Conservation (phyloP, 2,329 filamentous ascomycete genomes). For the Fusarium ramigenum region DNA sequence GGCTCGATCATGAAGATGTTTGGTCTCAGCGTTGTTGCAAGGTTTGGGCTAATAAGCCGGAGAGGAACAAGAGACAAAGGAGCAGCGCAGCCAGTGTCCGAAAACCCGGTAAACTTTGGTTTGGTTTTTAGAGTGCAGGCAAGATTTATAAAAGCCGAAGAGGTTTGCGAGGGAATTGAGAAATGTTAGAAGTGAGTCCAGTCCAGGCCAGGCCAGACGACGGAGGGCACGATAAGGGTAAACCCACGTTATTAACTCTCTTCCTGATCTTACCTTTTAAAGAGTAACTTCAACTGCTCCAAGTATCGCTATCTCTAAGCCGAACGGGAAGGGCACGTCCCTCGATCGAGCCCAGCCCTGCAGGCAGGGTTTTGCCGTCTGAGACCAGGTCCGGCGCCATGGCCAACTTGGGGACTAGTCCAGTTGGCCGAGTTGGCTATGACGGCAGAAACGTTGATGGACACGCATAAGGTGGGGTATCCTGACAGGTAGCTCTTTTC, state of each 20-base stretch:
- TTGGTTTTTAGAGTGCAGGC: background rate
- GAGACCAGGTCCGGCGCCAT: conserved; percentile 23
- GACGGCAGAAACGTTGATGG: conserved; percentile 34
- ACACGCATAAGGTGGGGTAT: conserved; percentile 28
- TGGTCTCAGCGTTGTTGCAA: conserved; percentile 26
- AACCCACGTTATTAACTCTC: conserved; percentile 37
- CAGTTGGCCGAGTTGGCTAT: conserved; percentile 28
- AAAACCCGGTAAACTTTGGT: conserved; percentile 34
- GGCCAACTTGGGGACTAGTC: conserved; percentile 33
- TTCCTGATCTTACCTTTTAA: conserved; percentile 24
- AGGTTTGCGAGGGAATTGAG: conserved; percentile 10
- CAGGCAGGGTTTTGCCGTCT: conserved; percentile 36
- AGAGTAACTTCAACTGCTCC: conserved; percentile 19
- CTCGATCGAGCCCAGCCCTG: conserved; percentile 28
- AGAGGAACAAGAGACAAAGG: conserved; percentile 24
- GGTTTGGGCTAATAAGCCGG: conserved; percentile 35
- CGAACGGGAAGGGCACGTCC: conserved; percentile 40
- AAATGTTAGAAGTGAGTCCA: conserved; percentile 17
- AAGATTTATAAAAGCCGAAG: conserved; percentile 9
- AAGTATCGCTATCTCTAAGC: conserved; percentile 29
- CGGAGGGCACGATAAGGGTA: conserved; percentile 35
- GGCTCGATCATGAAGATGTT: conserved; percentile 35
- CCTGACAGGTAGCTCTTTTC: conserved; percentile 6
- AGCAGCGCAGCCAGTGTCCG: conserved; percentile 12
- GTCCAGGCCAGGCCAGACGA: conserved; percentile 19